These are phyloP conservation scores for Zygoascus flipseniorum DNA, from an alignment of 805 yeast genomes.

Conservation along the genomic window DNA sequence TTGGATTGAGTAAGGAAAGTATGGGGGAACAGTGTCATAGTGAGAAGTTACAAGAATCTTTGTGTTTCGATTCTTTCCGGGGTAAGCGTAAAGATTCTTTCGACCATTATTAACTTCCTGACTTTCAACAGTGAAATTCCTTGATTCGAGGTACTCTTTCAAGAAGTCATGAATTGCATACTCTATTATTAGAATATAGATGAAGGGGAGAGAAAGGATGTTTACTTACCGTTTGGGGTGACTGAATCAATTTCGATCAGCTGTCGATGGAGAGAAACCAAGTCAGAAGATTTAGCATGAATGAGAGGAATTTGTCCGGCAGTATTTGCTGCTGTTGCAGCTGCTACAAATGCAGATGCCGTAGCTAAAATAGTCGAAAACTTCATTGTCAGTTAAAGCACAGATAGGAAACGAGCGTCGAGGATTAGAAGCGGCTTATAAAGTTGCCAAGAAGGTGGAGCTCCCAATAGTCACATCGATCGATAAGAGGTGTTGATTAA, in stretches of 20 bases:
- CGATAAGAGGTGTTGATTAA: no score
- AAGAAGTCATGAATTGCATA: constrained; percentile 34
- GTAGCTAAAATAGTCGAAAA: not conserved
- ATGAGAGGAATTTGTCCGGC: not conserved
- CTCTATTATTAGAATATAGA: not conserved
- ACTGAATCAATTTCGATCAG: not conserved
- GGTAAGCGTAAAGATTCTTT: constrained; percentile 50
- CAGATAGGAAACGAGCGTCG: not conserved
- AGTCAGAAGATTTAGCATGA: not conserved
- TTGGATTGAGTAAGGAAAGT: constrained; percentile 38
- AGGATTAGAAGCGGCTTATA: not conserved
- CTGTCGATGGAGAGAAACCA: not conserved
- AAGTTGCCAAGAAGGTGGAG: no score
- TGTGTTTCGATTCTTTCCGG: constrained; percentile 38
- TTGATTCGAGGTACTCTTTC: constrained; percentile 29
- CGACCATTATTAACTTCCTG: constrained; percentile 32
- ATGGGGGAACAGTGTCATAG: constrained; percentile 69
- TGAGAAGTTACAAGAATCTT: constrained; percentile 52
- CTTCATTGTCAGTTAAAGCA: not conserved
- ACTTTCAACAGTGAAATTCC: constrained; percentile 47
- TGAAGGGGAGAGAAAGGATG: not conserved
- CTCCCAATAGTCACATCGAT: no score
- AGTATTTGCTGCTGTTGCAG: not conserved
- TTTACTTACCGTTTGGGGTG: not conserved
- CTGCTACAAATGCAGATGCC: not conserved